These are phyloP conservation scores for Neonectria neomacrospora DNA, from an alignment of 2,329 filamentous ascomycete species.

Conservation along the genomic window DNA sequence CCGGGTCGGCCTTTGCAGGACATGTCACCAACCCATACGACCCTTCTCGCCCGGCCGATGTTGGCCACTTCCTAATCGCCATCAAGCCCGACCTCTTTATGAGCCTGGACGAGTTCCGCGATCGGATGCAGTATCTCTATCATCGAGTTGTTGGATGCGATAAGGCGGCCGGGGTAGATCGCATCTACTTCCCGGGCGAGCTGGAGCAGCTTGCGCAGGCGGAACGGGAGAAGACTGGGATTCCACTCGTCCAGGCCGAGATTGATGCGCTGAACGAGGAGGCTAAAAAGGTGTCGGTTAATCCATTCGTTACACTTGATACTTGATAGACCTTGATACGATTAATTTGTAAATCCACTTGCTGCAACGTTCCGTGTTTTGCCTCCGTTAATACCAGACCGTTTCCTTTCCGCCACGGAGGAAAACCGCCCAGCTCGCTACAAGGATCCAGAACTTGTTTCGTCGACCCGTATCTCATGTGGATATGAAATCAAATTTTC, in stretches of 20 bases:
- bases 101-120: constrained; percentile 74
- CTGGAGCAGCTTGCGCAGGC: constrained; percentile 67
- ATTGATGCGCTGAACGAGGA: constrained; percentile 66
- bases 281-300: constrained; percentile 56
- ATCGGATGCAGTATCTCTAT: constrained; percentile 67
- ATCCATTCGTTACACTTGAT: constrained; percentile 26
- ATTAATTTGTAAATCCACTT: background rate
- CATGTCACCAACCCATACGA: constrained; percentile 83
- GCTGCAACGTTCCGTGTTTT: background rate
- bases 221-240: constrained; percentile 64
- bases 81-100: constrained; percentile 82
- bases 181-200: constrained; percentile 72
- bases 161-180: constrained; percentile 65
- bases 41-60: constrained; percentile 72
- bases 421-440: background rate
- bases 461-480: background rate
- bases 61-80: constrained; percentile 78
- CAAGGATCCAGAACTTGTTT: background rate
- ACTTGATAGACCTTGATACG: background rate
- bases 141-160: constrained; percentile 64
- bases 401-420: background rate
- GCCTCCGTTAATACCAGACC: background rate
- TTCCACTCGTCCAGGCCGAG: constrained; percentile 68
- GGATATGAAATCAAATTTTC: background rate
- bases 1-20: constrained; percentile 81